A percentile compares a stretch with the other conserved stretches of the same genome.
phyloP scores from a whole-genome alignment of 2,329 filamentous ascomycete species.

The Hymenoscyphus linearis region DNA sequence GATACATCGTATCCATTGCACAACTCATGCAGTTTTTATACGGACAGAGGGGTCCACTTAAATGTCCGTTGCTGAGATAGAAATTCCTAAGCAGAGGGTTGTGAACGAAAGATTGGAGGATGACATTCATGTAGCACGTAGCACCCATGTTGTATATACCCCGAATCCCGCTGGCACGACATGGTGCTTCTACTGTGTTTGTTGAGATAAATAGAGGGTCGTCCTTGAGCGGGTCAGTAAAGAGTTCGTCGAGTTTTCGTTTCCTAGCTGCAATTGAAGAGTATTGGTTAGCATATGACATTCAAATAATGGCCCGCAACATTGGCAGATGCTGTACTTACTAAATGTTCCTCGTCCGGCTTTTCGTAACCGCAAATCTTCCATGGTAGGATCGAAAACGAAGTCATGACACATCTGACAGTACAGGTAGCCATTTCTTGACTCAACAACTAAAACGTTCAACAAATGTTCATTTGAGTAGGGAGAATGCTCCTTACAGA shows the following conservation, averaged over 20 bases:
- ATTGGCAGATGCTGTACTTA: conserved; percentile 34
- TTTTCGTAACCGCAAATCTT: conserved; percentile 67
- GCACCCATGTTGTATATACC: conserved; percentile 98
- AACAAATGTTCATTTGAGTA: conserved; percentile 3
- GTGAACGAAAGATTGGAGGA: conserved; percentile 87
- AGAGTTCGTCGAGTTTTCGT: conserved; percentile 68
- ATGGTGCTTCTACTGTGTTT: conserved; percentile 76
- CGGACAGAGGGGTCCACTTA: conserved; percentile 62
- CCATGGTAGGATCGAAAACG: conserved; percentile 76
- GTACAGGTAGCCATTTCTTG: conserved; percentile 66
- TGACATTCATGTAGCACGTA: conserved; percentile 96
- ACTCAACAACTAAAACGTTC: conserved; percentile 63
- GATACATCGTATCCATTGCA: conserved; percentile 69
- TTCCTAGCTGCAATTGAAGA: conserved; percentile 52
- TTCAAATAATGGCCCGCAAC: neutral
- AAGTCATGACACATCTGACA: conserved; percentile 80
- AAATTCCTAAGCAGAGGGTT: conserved; percentile 89
- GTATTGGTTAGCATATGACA: neutral
- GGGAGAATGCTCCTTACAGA: conserved; percentile 48
- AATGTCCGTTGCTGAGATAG: conserved; percentile 87
- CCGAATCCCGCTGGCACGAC: conserved; percentile 79
- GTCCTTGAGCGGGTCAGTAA: conserved; percentile 59
- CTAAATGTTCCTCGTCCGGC: conserved; percentile 62
- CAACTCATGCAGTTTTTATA: conserved; percentile 60
- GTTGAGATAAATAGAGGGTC: conserved; percentile 70